Evolutionary conservation across 2,329 filamentous ascomycete genomes (phyloP).

Genomic region (Botrytis galanthina): DNA sequence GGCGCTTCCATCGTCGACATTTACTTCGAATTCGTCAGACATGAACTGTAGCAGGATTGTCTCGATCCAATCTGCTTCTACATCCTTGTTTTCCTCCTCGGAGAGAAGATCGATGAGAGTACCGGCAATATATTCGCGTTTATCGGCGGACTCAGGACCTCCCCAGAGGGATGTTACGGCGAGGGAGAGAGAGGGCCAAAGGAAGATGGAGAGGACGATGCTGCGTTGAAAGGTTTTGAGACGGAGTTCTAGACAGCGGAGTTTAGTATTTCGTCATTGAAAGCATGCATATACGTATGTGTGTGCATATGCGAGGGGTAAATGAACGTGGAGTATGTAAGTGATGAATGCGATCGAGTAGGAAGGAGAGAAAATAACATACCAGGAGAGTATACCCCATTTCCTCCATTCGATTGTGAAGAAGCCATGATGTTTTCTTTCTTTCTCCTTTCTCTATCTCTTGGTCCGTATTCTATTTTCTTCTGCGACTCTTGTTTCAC

Average conservation of each 20-base stretch:
- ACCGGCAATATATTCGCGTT: slow-evolving; percentile 95
- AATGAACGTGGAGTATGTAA: too few species aligned
- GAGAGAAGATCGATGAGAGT: slow-evolving; percentile 77
- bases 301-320: neutral
- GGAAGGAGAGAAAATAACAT: neutral
- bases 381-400: slow-evolving; percentile 17
- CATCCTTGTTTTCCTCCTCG: slow-evolving; percentile 49
- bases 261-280: slow-evolving; percentile 3
- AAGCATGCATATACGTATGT: neutral
- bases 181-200: slow-evolving; percentile 85
- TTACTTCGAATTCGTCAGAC: slow-evolving; percentile 92
- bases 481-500: too few species aligned
- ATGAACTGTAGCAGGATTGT: slow-evolving; percentile 83
- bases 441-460: neutral
- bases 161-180: slow-evolving; percentile 88
- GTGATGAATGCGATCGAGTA: neutral
- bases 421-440: neutral
- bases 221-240: slow-evolving; percentile 77
- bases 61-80: slow-evolving; percentile 79
- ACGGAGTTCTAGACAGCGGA: slow-evolving; percentile 36
- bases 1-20: slow-evolving; percentile 85
- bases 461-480: neutral
- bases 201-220: slow-evolving; percentile 78
- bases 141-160: slow-evolving; percentile 76
- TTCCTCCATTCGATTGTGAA: slow-evolving; percentile 1